These are phyloP conservation scores for Nitzschia sp. DNA, from an alignment of 108 stramenopile genomes.

Conservation along the genomic window DNA sequence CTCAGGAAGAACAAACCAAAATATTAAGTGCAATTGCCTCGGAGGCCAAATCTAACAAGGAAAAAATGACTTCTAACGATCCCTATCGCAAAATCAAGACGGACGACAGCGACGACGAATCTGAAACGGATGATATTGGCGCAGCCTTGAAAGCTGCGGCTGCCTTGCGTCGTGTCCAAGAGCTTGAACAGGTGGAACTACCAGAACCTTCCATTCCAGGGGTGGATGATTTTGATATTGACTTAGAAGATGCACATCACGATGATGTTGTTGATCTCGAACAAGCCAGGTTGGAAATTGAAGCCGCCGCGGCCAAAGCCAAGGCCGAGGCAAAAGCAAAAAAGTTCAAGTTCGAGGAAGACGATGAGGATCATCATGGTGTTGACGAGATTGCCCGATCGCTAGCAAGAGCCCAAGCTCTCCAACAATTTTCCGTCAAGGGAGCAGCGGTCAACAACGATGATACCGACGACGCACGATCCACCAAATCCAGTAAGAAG, in stretches of 20 bases:
- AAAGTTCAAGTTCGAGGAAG: neutral
- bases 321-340: neutral
- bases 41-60: neutral
- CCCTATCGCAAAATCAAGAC: neutral
- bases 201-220: neutral
- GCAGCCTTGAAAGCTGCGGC: neutral
- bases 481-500: no score
- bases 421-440: neutral
- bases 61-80: neutral
- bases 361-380: constrained; percentile 3
- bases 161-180: constrained; percentile 2
- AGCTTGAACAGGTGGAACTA: neutral
- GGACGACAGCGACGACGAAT: constrained; percentile 3
- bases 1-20: constrained; percentile 4
- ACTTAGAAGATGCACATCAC: neutral
- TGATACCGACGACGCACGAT: neutral
- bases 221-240: neutral
- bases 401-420: neutral
- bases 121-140: neutral
- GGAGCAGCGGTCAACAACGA: neutral
- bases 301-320: neutral
- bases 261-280: neutral
- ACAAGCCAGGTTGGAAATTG: constrained; percentile 1
- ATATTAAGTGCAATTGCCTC: neutral
- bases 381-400: constrained; percentile 3